Percentiles rank a stretch among this genome's conserved stretches.
Evolutionary conservation across 306 rosid species (phyloP).

Genomic region (Inga leiocalycina): DNA sequence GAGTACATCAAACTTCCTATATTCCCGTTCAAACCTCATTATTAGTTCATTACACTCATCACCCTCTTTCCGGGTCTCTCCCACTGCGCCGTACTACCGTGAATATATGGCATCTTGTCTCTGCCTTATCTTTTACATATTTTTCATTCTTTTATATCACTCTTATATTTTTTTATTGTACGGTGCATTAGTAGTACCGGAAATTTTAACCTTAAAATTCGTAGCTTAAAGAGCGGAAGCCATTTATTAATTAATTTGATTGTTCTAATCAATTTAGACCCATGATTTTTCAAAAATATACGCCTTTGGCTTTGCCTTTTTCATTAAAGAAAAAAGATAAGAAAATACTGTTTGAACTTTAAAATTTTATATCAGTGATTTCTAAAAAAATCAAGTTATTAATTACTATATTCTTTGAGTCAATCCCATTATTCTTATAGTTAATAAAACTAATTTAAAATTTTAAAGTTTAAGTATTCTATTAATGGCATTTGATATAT

Average conservation of each 20-base stretch:
- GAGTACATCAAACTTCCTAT: neutral
- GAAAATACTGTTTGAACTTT: too few relatives aligned
- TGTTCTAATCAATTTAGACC: neutral
- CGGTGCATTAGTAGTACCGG: neutral
- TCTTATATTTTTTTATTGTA: too few relatives aligned
- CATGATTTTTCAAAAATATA: neutral
- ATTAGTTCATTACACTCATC: neutral
- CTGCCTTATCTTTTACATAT: neutral
- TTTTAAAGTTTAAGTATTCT: neutral
- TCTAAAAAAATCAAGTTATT: too few relatives aligned
- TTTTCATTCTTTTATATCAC: too few relatives aligned
- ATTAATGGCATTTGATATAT: conserved; percentile 16
- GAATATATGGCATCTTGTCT: neutral
- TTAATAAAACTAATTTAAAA: too few relatives aligned
- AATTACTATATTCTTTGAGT: too few relatives aligned
- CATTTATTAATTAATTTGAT: neutral
- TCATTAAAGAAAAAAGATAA: too few relatives aligned
- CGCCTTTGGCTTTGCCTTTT: too few relatives aligned
- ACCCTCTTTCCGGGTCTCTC: neutral
- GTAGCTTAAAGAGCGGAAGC: neutral
- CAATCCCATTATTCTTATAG: too few relatives aligned
- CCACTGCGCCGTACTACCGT: neutral
- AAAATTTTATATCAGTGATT: too few relatives aligned
- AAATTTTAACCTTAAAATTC: neutral
- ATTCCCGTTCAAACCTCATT: neutral